Evolutionary conservation across 441 rosid genomes (phyloP), one percentile per base, ranked within the genome.

Genomic region (Adansonia gregorii): DNA sequence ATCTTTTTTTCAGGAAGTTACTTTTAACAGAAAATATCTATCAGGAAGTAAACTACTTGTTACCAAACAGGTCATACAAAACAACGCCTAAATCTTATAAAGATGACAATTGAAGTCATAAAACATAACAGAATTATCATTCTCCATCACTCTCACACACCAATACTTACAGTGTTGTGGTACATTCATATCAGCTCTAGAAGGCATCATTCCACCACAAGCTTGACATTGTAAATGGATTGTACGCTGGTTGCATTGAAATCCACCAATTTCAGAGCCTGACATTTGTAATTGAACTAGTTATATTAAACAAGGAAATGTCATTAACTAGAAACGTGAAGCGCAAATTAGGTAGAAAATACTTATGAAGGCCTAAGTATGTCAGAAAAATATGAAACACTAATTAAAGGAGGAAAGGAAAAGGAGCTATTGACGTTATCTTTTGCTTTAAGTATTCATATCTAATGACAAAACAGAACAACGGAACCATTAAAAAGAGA

Each of bases 191-290:
- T 88, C 88, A 73, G 85, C 51, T 84, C 99, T 89, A 15, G 85
- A 88, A 79, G 97, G 98, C 94, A 94, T 87, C 95, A 89, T 86
- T 83, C 94, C 95, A 63, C 92, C 88, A 82, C 98, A 92, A 72
- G 85, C 81, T 72, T 92, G 97, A 78, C 99, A 95, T 80, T 88
- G 97, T 80, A 91, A 76, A 83, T 95, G 97, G 20, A 90, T 84
- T 49, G 89, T 88, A 73, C 82, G 83, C 70, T 17, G 86, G 80
- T 87, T 85, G 86, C 99, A 95, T 52, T 52, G 84, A 80, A 92
- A 94, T 49, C 93, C 93, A 81, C 85, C 82, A 79, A 80, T 74
- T 75, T 66, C 84, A 51, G 86, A 81, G 71, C 86, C 97, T 95
- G 86, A 77, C 7, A 78, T 48, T 72, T 43, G 69, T 69, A 49